phyloP scores from a whole-genome alignment of 176 grass and related monocot genomes.

The Musa troglodytarum region DNA sequence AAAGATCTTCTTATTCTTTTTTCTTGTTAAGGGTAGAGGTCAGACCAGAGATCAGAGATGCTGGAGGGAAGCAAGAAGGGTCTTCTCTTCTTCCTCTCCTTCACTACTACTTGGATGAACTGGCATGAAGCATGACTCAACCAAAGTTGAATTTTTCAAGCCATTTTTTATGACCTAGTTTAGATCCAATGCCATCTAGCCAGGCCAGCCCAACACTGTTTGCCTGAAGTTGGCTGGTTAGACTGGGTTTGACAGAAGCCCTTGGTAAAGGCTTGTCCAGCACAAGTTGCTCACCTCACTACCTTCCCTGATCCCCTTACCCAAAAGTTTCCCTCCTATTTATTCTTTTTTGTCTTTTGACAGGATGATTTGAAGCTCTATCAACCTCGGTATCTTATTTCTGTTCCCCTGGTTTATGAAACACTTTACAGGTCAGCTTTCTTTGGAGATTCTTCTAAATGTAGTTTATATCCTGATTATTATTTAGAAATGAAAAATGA shows the following conservation, averaged over 20 bases:
- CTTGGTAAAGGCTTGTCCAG: background rate
- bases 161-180: background rate
- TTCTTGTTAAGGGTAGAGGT: background rate
- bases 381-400: slow-evolving; percentile 79
- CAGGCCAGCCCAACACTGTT: background rate
- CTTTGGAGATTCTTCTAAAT: background rate
- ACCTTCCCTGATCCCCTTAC: background rate
- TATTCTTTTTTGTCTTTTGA: slow-evolving; percentile 30
- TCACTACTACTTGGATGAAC: background rate
- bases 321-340: background rate
- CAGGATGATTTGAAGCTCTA: slow-evolving; percentile 93
- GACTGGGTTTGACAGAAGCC: background rate
- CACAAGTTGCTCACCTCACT: background rate
- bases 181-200: background rate
- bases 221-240: background rate
- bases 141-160: background rate
- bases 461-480: background rate
- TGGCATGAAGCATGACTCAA: background rate
- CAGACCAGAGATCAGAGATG: background rate
- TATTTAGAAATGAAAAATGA: background rate
- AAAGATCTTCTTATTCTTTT: background rate
- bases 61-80: background rate
- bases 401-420: slow-evolving; percentile 89
- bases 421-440: slow-evolving; percentile 75
- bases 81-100: background rate